phyloP scores from a whole-genome alignment of 1,284 basidiomycete genomes.

The Cryptococcus sp. region DNA sequence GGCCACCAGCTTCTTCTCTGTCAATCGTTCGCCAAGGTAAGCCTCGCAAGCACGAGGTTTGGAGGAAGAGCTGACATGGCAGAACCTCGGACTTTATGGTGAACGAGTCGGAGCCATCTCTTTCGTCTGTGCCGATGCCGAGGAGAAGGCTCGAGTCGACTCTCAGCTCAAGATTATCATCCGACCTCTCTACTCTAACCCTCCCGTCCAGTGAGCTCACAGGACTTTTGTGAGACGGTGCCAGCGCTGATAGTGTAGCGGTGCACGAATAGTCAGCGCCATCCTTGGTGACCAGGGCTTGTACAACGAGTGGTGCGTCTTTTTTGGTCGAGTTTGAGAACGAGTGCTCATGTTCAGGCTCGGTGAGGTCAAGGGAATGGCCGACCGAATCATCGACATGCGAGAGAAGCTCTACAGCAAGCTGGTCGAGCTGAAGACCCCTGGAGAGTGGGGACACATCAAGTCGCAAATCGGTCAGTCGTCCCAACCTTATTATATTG shows the following conservation, averaged over 20 bases:
- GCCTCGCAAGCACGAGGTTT: constrained; percentile 1
- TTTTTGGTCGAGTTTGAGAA: neutral
- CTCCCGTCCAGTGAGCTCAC: constrained; percentile 64
- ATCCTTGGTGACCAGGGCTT: constrained; percentile 72
- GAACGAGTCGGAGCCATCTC: constrained; percentile 96
- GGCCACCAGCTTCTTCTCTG: constrained; percentile 80
- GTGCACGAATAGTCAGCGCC: constrained; percentile 80
- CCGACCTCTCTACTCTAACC: constrained; percentile 98
- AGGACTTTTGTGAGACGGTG: constrained; percentile 11
- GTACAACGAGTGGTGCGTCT: constrained; percentile 63
- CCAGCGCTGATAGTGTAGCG: constrained; percentile 50
- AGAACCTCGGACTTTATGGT: constrained; percentile 97
- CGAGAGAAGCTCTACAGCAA: constrained; percentile 74
- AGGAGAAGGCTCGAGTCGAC: constrained; percentile 83
- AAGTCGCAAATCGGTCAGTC: constrained; percentile 56
- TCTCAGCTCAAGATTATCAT: constrained; percentile 95
- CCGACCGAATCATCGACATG: constrained; percentile 94
- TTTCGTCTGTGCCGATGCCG: constrained; percentile 63
- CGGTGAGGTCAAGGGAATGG: constrained; percentile 88
- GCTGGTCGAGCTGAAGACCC: constrained; percentile 78
- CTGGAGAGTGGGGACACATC: constrained; percentile 93
- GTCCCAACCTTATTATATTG: neutral
- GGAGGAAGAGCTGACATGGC: neutral
- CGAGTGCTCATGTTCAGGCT: constrained; percentile 48
- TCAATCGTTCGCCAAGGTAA: constrained; percentile 89